These are phyloP conservation scores for Fusarium sp. DNA, from an alignment of 2,329 filamentous ascomycete species.

Conservation along the genomic window DNA sequence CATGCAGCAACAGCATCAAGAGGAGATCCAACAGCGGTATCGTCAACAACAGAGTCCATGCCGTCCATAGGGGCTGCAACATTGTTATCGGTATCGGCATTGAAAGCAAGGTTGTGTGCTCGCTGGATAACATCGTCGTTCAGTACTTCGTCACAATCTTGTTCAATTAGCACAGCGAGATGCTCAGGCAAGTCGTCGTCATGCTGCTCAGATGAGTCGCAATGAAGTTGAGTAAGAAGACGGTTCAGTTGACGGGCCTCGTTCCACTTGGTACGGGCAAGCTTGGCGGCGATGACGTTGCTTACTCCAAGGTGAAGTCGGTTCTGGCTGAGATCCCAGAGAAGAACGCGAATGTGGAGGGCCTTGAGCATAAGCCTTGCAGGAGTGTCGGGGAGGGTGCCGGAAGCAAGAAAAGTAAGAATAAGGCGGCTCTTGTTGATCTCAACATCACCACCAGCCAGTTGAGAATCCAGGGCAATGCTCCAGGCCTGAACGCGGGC, in stretches of 20 bases:
- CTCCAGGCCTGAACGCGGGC: constrained; percentile 92
- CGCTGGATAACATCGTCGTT: constrained; percentile 82
- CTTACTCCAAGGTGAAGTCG: constrained; percentile 73
- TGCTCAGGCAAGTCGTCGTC: constrained; percentile 77
- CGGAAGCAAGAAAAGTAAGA: constrained; percentile 87
- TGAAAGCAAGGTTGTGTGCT: constrained; percentile 91
- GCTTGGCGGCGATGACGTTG: constrained; percentile 76
- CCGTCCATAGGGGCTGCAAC: constrained; percentile 72
- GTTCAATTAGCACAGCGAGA: constrained; percentile 78
- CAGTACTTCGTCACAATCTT: constrained; percentile 85
- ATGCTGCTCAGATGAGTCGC: constrained; percentile 57
- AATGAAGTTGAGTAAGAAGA: constrained; percentile 56
- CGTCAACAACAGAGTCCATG: constrained; percentile 86
- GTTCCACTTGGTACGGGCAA: constrained; percentile 84
- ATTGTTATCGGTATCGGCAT: constrained; percentile 77
- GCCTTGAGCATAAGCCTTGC: constrained; percentile 90
- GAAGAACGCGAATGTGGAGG: constrained; percentile 87
- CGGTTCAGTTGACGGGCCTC: constrained; percentile 75
- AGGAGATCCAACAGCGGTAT: constrained; percentile 84
- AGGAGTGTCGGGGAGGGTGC: constrained; percentile 86
- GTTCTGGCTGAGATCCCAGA: constrained; percentile 79
- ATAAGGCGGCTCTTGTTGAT: constrained; percentile 89
- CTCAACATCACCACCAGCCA: constrained; percentile 89
- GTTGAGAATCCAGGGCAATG: constrained; percentile 91
- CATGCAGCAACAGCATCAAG: constrained; percentile 92